phyloP scores from a whole-genome alignment of 1,139 yeast genomes.

The Magnusiomyces fungicola region DNA sequence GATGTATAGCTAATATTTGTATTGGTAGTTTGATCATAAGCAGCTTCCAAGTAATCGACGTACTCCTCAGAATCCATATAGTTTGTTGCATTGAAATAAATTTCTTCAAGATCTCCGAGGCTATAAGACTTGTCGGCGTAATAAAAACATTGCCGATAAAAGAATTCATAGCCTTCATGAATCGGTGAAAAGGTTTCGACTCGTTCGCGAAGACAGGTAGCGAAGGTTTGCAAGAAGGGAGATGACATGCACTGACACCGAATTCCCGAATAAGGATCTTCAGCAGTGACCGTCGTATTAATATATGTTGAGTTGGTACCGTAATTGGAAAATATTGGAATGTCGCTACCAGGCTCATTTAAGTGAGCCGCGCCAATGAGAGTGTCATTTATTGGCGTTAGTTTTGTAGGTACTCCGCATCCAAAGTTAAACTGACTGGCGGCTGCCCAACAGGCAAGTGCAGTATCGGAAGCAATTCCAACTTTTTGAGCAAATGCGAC shows the following conservation, averaged over 20 bases:
- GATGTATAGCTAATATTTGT: too few species aligned
- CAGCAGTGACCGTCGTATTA: neutral
- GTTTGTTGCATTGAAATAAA: constrained; percentile 9
- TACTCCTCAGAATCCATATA: neutral
- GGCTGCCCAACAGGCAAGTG: constrained; percentile 15
- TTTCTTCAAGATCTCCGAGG: constrained; percentile 13
- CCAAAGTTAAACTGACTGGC: constrained; percentile 12
- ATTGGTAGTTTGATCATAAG: too few species aligned
- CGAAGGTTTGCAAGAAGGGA: constrained; percentile 12
- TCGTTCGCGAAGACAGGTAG: constrained; percentile 12
- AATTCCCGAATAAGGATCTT: neutral
- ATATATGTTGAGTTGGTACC: neutral
- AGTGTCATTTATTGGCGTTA: neutral
- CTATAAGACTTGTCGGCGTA: constrained; percentile 8
- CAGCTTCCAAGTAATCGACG: neutral
- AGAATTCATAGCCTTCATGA: constrained; percentile 10
- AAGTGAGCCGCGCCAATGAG: neutral
- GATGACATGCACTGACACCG: constrained; percentile 11
- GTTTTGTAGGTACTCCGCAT: too few species aligned
- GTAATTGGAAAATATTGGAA: neutral
- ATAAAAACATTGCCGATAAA: constrained; percentile 13
- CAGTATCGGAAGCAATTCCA: constrained; percentile 12
- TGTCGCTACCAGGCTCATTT: neutral
- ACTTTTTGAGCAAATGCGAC: constrained; percentile 15
- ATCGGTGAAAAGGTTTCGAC: constrained; percentile 4